A percentile compares a stretch with the other conserved stretches of the same genome.
phyloP scores from a whole-genome alignment of 2,329 filamentous ascomycete species.

The Periconia sp. region DNA sequence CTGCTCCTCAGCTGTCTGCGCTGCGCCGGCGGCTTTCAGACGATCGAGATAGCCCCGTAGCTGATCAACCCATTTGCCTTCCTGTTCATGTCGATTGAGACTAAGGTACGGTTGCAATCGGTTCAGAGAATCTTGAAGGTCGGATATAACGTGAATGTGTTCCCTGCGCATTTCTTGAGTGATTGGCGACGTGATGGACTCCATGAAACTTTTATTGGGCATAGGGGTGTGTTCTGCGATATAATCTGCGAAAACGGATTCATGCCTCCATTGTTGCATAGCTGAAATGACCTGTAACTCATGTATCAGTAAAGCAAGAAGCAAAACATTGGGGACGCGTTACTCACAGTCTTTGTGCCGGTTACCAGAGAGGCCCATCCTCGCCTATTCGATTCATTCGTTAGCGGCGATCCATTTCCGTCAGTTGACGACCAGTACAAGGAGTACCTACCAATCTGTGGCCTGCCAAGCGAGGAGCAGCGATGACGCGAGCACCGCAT shows the following conservation, averaged over 20 bases:
- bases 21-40: conserved; percentile 43
- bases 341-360: conserved; percentile 80
- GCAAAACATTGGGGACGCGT: not conserved
- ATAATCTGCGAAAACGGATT: conserved; percentile 82
- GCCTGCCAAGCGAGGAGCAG: conserved; percentile 94
- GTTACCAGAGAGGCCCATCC: conserved; percentile 93
- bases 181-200: conserved; percentile 67
- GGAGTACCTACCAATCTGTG: conserved; percentile 77
- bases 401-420: conserved; percentile 9
- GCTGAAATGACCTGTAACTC: conserved; percentile 72
- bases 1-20: conserved; percentile 69
- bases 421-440: not conserved
- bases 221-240: conserved; percentile 70
- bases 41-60: conserved; percentile 51
- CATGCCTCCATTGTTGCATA: conserved; percentile 89
- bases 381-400: conserved; percentile 58
- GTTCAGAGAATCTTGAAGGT: conserved; percentile 46
- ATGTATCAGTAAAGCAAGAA: conserved; percentile 14
- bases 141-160: conserved; percentile 52
- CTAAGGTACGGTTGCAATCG: conserved; percentile 44
- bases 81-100: conserved; percentile 48
- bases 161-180: conserved; percentile 58
- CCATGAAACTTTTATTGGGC: conserved; percentile 49
- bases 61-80: conserved; percentile 53
- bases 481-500: conserved; percentile 88